Evolutionary conservation across 2,329 filamentous ascomycete species (phyloP).

Genomic region (Plectosphaerella plurivora): DNA sequence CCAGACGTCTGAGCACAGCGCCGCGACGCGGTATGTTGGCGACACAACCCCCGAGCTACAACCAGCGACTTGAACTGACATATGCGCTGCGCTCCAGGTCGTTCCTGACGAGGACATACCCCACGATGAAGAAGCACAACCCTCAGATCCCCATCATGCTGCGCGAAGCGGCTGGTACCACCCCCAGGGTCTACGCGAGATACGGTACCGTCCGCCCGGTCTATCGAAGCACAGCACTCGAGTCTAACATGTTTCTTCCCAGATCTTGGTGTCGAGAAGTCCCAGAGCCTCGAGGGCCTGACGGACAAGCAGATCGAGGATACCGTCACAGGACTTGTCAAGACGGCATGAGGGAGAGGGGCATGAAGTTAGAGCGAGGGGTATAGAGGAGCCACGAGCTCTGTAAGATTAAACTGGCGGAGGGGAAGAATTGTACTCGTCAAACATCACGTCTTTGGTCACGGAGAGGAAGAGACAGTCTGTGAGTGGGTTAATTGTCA

Average conservation of each 20-base stretch:
- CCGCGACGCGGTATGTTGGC: constrained; percentile 70
- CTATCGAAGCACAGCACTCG: neutral
- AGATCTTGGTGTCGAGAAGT: constrained; percentile 55
- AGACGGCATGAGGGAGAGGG: constrained; percentile 17
- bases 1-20: constrained; percentile 88
- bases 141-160: constrained; percentile 90
- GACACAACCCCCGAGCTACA: neutral
- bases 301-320: constrained; percentile 60
- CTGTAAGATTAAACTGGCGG: constrained; percentile 1
- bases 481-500: no score
- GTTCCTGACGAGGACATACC: constrained; percentile 88
- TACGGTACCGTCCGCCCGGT: constrained; percentile 62
- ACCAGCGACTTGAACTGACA: constrained; percentile 8
- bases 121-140: constrained; percentile 99
- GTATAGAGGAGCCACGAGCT: neutral
- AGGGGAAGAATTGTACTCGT: neutral
- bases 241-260: neutral
- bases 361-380: neutral
- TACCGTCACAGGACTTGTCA: constrained; percentile 49
- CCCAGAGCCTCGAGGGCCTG: constrained; percentile 53
- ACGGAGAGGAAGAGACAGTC: neutral
- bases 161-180: constrained; percentile 80
- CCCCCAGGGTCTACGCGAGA: constrained; percentile 85
- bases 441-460: neutral
- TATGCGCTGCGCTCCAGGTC: constrained; percentile 54